Conservation (phyloP, 352 stramenopile species). For the Phytophthora parvispora region DNA sequence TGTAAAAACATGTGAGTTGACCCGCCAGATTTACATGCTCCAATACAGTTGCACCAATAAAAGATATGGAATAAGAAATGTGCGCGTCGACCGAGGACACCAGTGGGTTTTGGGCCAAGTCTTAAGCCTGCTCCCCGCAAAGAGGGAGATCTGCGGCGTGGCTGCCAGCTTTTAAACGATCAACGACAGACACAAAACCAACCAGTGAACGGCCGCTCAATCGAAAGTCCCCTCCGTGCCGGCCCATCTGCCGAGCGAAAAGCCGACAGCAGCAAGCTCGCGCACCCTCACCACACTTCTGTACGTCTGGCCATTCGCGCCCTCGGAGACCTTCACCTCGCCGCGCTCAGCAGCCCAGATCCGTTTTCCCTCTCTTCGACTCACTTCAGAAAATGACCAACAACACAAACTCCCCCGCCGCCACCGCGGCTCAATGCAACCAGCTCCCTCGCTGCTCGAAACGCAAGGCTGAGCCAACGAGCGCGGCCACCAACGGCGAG, state of each 20-base stretch:
- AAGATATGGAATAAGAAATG: background rate
- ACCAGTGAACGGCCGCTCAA: background rate
- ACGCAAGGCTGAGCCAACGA: slow-evolving; percentile 19
- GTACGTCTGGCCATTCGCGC: background rate
- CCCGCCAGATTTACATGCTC: background rate
- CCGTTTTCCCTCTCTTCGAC: slow-evolving; percentile 17
- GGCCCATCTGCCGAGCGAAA: background rate
- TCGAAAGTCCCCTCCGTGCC: background rate
- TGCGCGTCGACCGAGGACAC: background rate
- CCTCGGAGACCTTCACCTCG: slow-evolving; percentile 3
- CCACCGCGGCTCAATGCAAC: background rate
- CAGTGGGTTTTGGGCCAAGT: background rate
- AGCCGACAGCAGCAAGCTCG: background rate
- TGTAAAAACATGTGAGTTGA: background rate
- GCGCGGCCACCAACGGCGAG: slow-evolving; percentile 12
- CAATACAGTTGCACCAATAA: background rate
- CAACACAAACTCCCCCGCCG: slow-evolving; percentile 22
- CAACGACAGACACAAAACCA: background rate
- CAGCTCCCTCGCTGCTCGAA: slow-evolving; percentile 12
- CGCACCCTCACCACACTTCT: background rate
- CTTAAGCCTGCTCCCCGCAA: background rate
- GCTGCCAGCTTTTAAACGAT: background rate
- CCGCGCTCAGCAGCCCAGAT: slow-evolving; percentile 21
- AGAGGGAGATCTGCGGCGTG: background rate
- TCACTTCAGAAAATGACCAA: slow-evolving; percentile 46